Conservation (phyloP, 768 basidiomycete species). For the Coprinellus micaceus region DNA sequence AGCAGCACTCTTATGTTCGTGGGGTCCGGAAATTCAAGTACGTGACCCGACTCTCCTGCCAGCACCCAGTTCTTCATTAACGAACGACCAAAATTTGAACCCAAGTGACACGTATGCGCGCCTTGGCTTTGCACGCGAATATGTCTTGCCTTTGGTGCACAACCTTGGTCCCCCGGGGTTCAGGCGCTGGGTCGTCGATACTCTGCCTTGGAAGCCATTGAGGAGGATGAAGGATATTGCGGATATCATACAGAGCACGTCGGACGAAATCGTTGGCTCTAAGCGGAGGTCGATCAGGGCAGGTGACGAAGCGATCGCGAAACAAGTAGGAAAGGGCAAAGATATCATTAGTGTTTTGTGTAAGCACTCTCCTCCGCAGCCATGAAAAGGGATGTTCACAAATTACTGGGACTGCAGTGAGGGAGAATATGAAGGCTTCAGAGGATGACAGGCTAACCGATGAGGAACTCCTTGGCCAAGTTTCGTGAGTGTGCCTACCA, state of each 20-base stretch:
- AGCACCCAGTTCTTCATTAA: constrained; percentile 21
- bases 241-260: constrained; percentile 32
- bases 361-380: constrained; percentile 19
- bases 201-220: constrained; percentile 29
- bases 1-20: constrained; percentile 24
- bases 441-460: constrained; percentile 29
- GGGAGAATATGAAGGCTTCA: constrained; percentile 32
- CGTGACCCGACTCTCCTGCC: constrained; percentile 5
- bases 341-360: constrained; percentile 47
- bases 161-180: constrained; percentile 26
- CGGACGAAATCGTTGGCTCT: constrained; percentile 31
- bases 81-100: too few relatives aligned
- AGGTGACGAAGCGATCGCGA: constrained; percentile 29
- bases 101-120: constrained; percentile 10
- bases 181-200: constrained; percentile 29
- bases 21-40: constrained; percentile 29
- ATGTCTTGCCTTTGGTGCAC: constrained; percentile 13
- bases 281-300: constrained; percentile 34
- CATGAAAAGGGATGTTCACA: not conserved
- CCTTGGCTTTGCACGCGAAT: constrained; percentile 3
- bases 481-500: constrained; percentile 21
- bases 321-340: constrained; percentile 30
- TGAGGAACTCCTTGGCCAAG: constrained; percentile 38
- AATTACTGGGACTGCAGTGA: constrained; percentile 26
- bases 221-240: constrained; percentile 28